Conservation (phyloP, 805 yeast genomes). For the Henningerozyma blattae region DNA sequence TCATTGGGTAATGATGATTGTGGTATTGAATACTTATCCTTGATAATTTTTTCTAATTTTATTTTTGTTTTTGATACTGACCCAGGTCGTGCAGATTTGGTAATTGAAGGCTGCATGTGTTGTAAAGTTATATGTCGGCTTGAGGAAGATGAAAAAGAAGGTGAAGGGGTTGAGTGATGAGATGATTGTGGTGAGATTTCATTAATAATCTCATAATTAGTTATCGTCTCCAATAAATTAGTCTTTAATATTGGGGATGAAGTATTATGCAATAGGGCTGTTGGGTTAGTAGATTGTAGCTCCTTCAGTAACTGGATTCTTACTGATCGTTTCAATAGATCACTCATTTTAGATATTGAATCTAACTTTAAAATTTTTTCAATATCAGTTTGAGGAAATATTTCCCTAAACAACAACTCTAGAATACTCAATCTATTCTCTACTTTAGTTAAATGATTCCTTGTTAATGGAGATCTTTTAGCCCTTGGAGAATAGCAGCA, state of each 20-base stretch:
- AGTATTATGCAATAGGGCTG: no score
- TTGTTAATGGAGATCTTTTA: slow-evolving; percentile 68
- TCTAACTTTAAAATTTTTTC: slow-evolving; percentile 22
- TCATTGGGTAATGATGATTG: slow-evolving; percentile 32
- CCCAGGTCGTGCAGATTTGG: no score
- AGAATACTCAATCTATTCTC: slow-evolving; percentile 43
- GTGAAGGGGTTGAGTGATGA: no score
- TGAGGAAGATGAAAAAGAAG: no score
- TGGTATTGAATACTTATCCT: slow-evolving; percentile 9
- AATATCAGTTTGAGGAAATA: slow-evolving; percentile 36
- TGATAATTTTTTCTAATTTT: not conserved
- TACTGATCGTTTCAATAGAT: no score
- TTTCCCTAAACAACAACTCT: slow-evolving; percentile 31
- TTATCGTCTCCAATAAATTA: not conserved
- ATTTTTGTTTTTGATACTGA: no score
- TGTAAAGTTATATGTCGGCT: no score
- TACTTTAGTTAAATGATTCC: slow-evolving; percentile 69
- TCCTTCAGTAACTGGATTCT: no score
- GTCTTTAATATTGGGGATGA: no score
- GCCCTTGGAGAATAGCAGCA: slow-evolving; percentile 72
- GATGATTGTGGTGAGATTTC: no score
- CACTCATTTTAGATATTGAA: slow-evolving; percentile 4
- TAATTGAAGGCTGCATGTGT: no score
- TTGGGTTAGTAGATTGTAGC: no score
- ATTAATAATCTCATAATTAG: not conserved